Evolutionary conservation across 2,329 filamentous ascomycete genomes (phyloP), one percentile per base, ranked within the genome.

Genomic region (Microcera coccophila): DNA sequence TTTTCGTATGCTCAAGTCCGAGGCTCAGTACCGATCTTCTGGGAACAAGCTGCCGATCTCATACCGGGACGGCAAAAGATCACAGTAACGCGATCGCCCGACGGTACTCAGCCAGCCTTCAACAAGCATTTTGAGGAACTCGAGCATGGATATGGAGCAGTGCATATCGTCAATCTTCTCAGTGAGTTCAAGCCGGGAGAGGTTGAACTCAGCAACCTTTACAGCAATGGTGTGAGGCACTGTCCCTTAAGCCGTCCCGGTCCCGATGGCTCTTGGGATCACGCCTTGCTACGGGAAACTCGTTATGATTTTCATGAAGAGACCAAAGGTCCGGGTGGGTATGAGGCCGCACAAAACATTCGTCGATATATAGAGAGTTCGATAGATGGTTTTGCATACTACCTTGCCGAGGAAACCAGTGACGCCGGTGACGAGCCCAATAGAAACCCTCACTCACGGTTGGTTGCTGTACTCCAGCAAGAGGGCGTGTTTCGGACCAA

Each of bases 281-380:
- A 91, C 58, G 79, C 85, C 36, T 74, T 96, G 28, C 68, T 97
- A 21, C 79, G 79, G 49, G 78, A 85, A 45, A 95, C 91, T 1
- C 88, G 95, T 59, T 98, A 93, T 61, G 93, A 98, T 65, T 97
- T 98, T 47, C 90, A 97, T 61, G 91, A 90, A 3, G 90, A 97
- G 64, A 95, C 93, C 1, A 86, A 86, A 58, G 88, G 87, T 0
- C 85, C 87, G 1, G 78, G 79, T 42, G 91, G 91, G 3, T 97
- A 96, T 61, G 90, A 95, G 62, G 89, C 88, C 42, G 93, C 91
- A n/a, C 84, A 79, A 53, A 81, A 85, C 54, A 95, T 98, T 49
- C 82, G 84, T 35, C 76, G 80, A 37, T 83, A 87, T 54, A 87
- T 97, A 26, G 81, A 87, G 45, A 67, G 81, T 42, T 93, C 89